These are phyloP conservation scores for Aspergillus ibericus DNA, from an alignment of 2,329 filamentous ascomycete species.

Conservation along the genomic window DNA sequence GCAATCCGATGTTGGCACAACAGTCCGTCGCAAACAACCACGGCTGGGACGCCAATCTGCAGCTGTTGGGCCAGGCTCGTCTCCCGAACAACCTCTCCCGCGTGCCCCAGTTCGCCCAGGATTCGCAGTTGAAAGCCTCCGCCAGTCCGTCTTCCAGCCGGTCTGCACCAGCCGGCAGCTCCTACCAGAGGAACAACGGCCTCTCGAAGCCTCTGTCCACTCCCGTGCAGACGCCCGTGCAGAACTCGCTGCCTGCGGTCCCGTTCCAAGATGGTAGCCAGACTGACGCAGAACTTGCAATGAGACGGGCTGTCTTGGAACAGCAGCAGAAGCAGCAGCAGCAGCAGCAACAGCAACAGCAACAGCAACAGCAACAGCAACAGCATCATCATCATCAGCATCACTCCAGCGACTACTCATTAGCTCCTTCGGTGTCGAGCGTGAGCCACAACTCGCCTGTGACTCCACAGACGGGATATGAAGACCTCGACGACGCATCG, in stretches of 20 bases:
- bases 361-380: constrained; percentile 42
- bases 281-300: constrained; percentile 57
- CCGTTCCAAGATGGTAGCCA: constrained; percentile 39
- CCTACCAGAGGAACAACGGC: constrained; percentile 38
- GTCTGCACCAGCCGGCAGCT: constrained; percentile 40
- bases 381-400: constrained; percentile 38
- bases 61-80: constrained; percentile 37
- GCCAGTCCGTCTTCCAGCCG: constrained; percentile 47
- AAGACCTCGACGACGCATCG: constrained; percentile 54
- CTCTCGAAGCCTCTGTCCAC: constrained; percentile 57
- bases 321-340: constrained; percentile 37
- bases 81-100: constrained; percentile 29
- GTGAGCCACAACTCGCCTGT: constrained; percentile 62
- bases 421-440: constrained; percentile 60
- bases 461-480: constrained; percentile 59
- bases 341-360: constrained; percentile 39
- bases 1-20: constrained; percentile 43
- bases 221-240: constrained; percentile 55
- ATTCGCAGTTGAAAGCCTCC: constrained; percentile 41
- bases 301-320: constrained; percentile 59
- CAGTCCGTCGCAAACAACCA: constrained; percentile 36
- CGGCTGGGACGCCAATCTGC: constrained; percentile 38
- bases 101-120: constrained; percentile 15
- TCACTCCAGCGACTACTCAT: constrained; percentile 50
- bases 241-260: constrained; percentile 34